Conservation (phyloP, 768 basidiomycete species). For the Udeniomyces megalosporus region DNA sequence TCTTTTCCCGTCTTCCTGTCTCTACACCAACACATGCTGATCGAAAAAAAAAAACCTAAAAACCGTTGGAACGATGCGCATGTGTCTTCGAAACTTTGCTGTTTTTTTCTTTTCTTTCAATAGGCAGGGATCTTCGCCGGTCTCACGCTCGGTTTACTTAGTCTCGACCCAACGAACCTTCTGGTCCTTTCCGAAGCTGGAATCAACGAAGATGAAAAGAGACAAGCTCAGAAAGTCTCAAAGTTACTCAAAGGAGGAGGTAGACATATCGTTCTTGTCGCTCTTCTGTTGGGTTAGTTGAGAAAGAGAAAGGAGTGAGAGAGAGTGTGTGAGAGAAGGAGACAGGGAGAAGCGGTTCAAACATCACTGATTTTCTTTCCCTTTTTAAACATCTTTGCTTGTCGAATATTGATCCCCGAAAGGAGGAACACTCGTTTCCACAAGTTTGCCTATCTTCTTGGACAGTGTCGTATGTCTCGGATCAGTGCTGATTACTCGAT, state of each 20-base stretch:
- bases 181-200: neutral
- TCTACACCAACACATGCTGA: no score
- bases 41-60: no score
- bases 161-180: neutral
- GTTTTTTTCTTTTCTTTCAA: no score
- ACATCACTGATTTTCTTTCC: no score
- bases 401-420: no score
- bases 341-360: neutral
- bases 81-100: no score
- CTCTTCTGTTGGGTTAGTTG: neutral
- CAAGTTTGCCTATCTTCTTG: neutral
- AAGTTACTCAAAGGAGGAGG: neutral
- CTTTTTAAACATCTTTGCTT: neutral
- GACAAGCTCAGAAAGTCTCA: neutral
- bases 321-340: neutral
- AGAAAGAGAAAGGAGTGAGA: neutral
- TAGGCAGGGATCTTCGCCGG: constrained; percentile 4
- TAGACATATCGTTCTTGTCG: neutral
- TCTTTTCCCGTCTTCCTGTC: no score
- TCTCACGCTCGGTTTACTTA: neutral
- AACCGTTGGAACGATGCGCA: no score
- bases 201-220: neutral
- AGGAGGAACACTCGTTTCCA: constrained; percentile 1
- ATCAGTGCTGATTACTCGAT: no score
- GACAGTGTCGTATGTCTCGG: neutral